phyloP scores from a whole-genome alignment of 495 filamentous ascomycete genomes.

The Penicillium samsonianum region DNA sequence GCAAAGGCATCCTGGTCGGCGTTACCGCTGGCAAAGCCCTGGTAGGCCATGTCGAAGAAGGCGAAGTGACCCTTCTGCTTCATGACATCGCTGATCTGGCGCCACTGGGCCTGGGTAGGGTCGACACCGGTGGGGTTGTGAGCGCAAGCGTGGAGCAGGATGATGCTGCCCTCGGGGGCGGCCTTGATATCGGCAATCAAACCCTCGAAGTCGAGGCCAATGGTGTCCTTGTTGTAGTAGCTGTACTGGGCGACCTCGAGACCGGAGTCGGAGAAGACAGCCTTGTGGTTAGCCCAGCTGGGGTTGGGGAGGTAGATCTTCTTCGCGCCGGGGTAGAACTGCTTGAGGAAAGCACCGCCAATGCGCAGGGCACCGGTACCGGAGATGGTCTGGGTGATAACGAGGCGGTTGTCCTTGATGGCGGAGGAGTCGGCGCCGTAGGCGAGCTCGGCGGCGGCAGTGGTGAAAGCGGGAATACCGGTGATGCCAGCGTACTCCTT shows the following conservation, averaged over 20 bases:
- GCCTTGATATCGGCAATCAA: slow-evolving; percentile 88
- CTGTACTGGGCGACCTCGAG: slow-evolving; percentile 90
- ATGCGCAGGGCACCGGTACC: slow-evolving; percentile 95
- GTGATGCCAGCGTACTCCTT: slow-evolving; percentile 99
- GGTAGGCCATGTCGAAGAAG: slow-evolving; percentile 99
- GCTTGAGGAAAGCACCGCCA: slow-evolving; percentile 86
- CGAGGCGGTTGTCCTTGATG: slow-evolving; percentile 75
- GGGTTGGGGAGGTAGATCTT: slow-evolving; percentile 93
- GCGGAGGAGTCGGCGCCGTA: slow-evolving; percentile 79
- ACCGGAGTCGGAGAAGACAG: slow-evolving; percentile 91
- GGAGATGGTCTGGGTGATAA: slow-evolving; percentile 96
- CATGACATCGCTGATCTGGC: slow-evolving; percentile 83
- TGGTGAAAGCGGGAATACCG: slow-evolving; percentile 90
- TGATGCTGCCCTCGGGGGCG: slow-evolving; percentile 80
- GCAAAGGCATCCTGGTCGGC: slow-evolving; percentile 92
- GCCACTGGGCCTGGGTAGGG: slow-evolving; percentile 91
- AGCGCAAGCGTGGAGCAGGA: slow-evolving; percentile 95
- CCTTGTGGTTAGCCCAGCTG: slow-evolving; percentile 97
- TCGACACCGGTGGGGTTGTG: slow-evolving; percentile 99
- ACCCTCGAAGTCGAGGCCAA: slow-evolving; percentile 95
- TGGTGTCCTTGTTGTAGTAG: slow-evolving; percentile 99
- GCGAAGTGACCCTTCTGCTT: slow-evolving; percentile 88
- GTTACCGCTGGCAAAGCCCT: slow-evolving; percentile 94
- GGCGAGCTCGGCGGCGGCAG: slow-evolving; percentile 84
- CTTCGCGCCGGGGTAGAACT: slow-evolving; percentile 87